Evolutionary conservation across 352 stramenopile genomes (phyloP).

Genomic region (Phytopythium chamaehyphon): DNA sequence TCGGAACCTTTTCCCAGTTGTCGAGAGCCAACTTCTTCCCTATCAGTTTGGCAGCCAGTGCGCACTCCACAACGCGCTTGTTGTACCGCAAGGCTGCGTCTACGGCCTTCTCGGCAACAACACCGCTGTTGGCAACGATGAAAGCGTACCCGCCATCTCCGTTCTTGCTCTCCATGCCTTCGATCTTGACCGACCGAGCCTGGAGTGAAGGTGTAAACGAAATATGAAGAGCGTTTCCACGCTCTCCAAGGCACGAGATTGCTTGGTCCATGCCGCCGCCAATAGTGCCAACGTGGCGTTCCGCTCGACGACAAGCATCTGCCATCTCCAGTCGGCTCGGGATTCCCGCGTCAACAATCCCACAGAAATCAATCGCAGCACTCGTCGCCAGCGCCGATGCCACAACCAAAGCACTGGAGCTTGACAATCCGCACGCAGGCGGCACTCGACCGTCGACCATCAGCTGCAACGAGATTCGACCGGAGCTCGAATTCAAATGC

Average conservation of each 20-base stretch:
- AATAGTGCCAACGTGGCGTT: constrained; percentile 71
- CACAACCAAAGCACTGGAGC: constrained; percentile 79
- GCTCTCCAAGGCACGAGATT: constrained; percentile 47
- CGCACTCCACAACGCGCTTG: constrained; percentile 77
- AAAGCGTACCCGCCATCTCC: constrained; percentile 38
- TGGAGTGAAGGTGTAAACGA: constrained; percentile 40
- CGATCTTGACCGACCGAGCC: constrained; percentile 23
- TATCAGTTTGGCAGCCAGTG: constrained; percentile 66
- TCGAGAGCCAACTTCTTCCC: constrained; percentile 33
- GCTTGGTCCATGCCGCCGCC: constrained; percentile 86
- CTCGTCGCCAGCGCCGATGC: constrained; percentile 44
- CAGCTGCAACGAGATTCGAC: constrained; percentile 22
- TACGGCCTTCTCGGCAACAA: constrained; percentile 72
- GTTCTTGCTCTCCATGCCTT: constrained; percentile 2
- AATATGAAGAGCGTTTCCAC: constrained; percentile 51
- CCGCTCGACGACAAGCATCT: constrained; percentile 43
- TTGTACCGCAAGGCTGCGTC: constrained; percentile 62
- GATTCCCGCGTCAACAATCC: constrained; percentile 2
- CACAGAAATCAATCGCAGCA: constrained; percentile 11
- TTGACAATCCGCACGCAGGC: constrained; percentile 65
- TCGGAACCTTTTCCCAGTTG: constrained; percentile 46
- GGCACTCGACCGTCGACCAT: constrained; percentile 70
- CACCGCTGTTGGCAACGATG: constrained; percentile 70
- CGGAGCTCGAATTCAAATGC: constrained; percentile 4
- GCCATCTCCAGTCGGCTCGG: constrained; percentile 40